Percentiles rank a stretch among this genome's conserved stretches.
phyloP scores from a whole-genome alignment of 106 monocot species.

The Dendrobium officinale region DNA sequence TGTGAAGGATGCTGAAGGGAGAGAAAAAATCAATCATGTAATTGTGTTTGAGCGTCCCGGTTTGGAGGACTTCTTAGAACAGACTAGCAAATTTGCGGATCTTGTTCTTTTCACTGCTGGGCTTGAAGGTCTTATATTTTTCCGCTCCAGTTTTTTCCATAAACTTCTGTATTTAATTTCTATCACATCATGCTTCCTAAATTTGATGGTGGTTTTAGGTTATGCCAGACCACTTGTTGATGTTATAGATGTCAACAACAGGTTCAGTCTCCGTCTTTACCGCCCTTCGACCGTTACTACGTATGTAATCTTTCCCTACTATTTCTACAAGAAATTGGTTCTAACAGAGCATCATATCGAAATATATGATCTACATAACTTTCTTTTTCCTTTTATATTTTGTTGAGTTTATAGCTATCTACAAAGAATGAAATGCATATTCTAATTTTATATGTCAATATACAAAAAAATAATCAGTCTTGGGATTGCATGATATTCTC shows the following conservation, averaged over 20 bases:
- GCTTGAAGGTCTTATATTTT: conserved; percentile 54
- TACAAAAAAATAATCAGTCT: not conserved
- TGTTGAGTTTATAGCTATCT: not conserved
- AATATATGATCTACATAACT: not conserved
- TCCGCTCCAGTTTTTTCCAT: not conserved
- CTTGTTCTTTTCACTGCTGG: conserved; percentile 75
- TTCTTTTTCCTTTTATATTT: not conserved
- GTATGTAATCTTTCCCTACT: conserved; percentile 27
- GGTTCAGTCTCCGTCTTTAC: conserved; percentile 63
- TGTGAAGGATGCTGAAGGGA: conserved; percentile 50
- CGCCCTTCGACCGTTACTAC: conserved; percentile 69
- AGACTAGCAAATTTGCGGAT: conserved; percentile 59
- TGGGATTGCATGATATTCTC: no score
- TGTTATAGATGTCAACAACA: conserved; percentile 64
- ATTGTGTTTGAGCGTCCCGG: conserved; percentile 71
- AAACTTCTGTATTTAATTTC: not conserved
- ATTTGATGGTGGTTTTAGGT: conserved; percentile 36
- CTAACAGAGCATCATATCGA: not conserved
- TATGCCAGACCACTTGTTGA: conserved; percentile 90
- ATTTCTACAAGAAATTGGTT: not conserved
- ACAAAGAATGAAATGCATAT: not conserved
- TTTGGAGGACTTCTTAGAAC: conserved; percentile 53
- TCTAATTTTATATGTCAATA: not conserved
- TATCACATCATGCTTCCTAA: not conserved
- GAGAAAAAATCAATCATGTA: conserved; percentile 57